Evolutionary conservation across 2,329 filamentous ascomycete genomes (phyloP).

Genomic region (Sclerotinia glacialis): DNA sequence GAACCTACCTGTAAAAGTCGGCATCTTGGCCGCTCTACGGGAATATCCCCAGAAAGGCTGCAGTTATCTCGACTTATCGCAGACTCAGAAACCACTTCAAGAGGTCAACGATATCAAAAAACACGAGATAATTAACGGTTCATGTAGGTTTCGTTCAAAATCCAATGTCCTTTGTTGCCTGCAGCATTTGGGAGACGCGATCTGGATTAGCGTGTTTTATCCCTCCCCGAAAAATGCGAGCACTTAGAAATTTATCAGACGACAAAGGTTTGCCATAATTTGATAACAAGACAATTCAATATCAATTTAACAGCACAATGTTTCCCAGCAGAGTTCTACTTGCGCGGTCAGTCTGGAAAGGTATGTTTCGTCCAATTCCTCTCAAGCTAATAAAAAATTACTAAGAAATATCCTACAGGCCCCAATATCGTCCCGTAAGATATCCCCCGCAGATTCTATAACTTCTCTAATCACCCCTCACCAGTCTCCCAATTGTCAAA

Average conservation of each 20-base stretch:
- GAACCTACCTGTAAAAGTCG: conserved; percentile 29
- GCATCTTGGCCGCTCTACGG: conserved; percentile 29
- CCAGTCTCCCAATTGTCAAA: conserved; percentile 52
- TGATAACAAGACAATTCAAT: conserved; percentile 3
- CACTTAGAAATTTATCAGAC: conserved; percentile 11
- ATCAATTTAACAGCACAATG: conserved; percentile 44
- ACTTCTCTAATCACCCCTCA: conserved; percentile 40
- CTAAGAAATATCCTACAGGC: conserved; percentile 46
- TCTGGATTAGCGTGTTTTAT: conserved; percentile 27
- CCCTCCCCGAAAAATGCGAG: conserved; percentile 27
- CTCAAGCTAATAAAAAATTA: background rate
- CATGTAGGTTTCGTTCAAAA: background rate
- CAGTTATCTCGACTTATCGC: background rate
- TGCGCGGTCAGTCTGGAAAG: conserved; percentile 72
- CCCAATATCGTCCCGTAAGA: conserved; percentile 70
- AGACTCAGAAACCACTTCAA: background rate
- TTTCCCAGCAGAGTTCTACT: conserved; percentile 56
- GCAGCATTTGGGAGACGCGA: conserved; percentile 29
- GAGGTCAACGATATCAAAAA: background rate
- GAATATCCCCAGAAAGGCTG: background rate
- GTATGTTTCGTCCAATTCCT: conserved; percentile 43
- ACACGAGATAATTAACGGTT: conserved; percentile 8
- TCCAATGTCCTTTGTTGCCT: conserved; percentile 15
- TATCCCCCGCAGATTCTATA: conserved; percentile 19
- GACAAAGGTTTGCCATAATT: conserved; percentile 13